Evolutionary conservation across 306 rosid genomes (phyloP).

Genomic region (Erythrophleum fordii): DNA sequence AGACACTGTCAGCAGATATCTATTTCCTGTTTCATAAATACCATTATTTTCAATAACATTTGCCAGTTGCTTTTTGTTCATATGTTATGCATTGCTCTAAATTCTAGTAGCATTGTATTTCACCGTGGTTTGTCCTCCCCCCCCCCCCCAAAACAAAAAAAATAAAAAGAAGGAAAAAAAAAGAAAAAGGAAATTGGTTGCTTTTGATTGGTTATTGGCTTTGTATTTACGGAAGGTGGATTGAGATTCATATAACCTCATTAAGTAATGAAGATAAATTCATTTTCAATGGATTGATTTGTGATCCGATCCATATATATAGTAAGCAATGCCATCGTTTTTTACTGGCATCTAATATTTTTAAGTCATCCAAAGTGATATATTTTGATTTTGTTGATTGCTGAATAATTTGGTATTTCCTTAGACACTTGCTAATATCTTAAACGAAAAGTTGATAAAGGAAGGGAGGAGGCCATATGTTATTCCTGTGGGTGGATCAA

Average conservation of each 20-base stretch:
- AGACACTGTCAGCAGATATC: background rate
- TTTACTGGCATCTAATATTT: conserved; percentile 13
- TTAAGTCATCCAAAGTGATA: background rate
- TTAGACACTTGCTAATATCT: conserved; percentile 67
- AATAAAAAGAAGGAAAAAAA: background rate
- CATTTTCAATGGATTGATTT: background rate
- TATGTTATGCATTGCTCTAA: background rate
- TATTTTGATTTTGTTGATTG: background rate
- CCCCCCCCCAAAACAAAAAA: too few species aligned
- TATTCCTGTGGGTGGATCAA: conserved; percentile 95
- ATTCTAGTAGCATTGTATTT: background rate
- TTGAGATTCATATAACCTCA: conserved; percentile 15
- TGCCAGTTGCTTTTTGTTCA: background rate
- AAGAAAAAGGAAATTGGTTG: background rate
- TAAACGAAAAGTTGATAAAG: conserved; percentile 73
- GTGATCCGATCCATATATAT: background rate
- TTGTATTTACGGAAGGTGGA: conserved; percentile 2
- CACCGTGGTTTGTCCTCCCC: background rate
- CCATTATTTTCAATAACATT: background rate
- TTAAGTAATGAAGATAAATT: background rate
- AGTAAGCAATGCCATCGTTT: background rate
- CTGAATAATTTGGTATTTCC: conserved; percentile 1
- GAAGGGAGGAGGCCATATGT: conserved; percentile 92
- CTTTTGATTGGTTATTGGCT: background rate
- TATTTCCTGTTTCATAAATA: background rate